Conservation (phyloP, 352 stramenopile species). For the Thraustotheca clavata region DNA sequence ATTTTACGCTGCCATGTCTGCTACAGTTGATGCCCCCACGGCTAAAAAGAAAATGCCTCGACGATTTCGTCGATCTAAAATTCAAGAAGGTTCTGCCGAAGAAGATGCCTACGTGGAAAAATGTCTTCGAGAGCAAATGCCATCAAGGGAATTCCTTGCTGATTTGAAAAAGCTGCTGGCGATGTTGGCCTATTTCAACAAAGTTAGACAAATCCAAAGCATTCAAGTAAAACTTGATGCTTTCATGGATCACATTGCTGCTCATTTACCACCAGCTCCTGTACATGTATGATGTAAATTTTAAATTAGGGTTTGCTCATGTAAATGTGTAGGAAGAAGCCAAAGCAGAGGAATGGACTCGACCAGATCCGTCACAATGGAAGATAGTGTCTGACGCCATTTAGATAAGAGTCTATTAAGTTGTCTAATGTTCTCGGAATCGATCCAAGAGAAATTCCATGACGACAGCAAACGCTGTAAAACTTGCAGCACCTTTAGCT, state of each 20-base stretch:
- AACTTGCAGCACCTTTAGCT: conserved; percentile 62
- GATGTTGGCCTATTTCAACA: conserved; percentile 18
- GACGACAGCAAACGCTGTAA: conserved; percentile 74
- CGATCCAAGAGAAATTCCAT: conserved; percentile 41
- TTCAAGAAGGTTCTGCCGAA: conserved; percentile 60
- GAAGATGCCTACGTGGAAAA: conserved; percentile 54
- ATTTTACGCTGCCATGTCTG: background rate
- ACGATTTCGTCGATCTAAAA: conserved; percentile 36
- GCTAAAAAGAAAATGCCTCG: conserved; percentile 15
- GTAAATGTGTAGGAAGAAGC: conserved; percentile 2
- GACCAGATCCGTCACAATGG: background rate
- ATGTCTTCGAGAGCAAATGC: conserved; percentile 27
- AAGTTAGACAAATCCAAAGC: background rate
- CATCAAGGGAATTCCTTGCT: conserved; percentile 44
- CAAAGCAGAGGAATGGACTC: background rate
- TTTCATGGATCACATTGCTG: conserved; percentile 14
- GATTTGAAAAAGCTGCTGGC: conserved; percentile 35
- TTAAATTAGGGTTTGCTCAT: background rate
- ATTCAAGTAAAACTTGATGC: background rate
- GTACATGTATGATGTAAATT: background rate
- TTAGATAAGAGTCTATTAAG: background rate
- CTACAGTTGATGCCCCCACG: background rate
- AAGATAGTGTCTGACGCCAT: background rate
- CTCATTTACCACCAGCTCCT: background rate
- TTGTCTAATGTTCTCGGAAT: background rate